A percentile compares a stretch with the other conserved stretches of the same genome.
Evolutionary conservation across 768 basidiomycete species (phyloP).

Genomic region (Hemileccinum impolitum): DNA sequence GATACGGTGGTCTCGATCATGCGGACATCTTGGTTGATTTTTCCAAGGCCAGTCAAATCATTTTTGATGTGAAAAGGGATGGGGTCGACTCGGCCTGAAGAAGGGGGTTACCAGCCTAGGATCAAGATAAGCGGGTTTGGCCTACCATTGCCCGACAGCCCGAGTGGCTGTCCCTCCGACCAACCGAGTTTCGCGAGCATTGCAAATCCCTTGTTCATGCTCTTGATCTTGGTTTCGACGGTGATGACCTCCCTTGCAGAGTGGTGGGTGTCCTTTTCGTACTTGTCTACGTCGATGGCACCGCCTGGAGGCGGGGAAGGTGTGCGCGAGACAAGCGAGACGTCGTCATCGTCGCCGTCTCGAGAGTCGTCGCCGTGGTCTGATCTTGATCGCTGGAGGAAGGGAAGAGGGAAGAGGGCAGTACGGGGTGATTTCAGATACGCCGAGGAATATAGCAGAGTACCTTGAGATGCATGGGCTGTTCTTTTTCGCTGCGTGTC

Average conservation of each 20-base stretch:
- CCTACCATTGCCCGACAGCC: conserved; percentile 72
- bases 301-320: conserved; percentile 62
- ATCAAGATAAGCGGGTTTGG: not conserved
- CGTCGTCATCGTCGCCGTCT: conserved; percentile 58
- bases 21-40: conserved; percentile 70
- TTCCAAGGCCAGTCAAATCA: conserved; percentile 78
- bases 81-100: conserved; percentile 74
- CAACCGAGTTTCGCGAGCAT: conserved; percentile 82
- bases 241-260: conserved; percentile 65
- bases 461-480: conserved; percentile 57
- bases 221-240: conserved; percentile 76
- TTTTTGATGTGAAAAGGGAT: conserved; percentile 78
- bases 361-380: conserved; percentile 35
- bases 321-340: conserved; percentile 70
- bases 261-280: conserved; percentile 60
- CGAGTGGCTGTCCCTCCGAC: conserved; percentile 75
- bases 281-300: conserved; percentile 58
- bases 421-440: conserved; percentile 46
- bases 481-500: conserved; percentile 31
- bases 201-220: conserved; percentile 75
- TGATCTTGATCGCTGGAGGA: conserved; percentile 60
- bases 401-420: conserved; percentile 48
- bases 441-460: conserved; percentile 49
- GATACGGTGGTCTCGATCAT: conserved; percentile 87
- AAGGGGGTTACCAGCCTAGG: not conserved